phyloP scores from a whole-genome alignment of 1,284 basidiomycete genomes.

The Anthracocystis panici-leucophaei region DNA sequence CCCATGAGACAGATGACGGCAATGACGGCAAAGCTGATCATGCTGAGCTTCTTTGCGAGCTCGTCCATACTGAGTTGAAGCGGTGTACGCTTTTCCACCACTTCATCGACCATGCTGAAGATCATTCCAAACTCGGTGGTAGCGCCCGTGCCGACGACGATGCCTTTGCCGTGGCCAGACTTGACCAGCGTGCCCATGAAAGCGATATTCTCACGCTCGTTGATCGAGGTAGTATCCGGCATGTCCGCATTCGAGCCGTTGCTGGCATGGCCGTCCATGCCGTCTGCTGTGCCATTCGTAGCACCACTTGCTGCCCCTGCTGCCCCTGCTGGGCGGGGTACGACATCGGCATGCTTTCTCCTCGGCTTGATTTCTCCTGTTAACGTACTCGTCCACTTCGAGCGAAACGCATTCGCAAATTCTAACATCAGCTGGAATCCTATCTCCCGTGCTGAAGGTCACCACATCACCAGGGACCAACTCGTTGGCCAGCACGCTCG shows the following conservation, averaged over 20 bases:
- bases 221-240: constrained; percentile 73
- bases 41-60: constrained; percentile 88
- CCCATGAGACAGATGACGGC: constrained; percentile 93
- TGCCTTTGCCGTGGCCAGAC: constrained; percentile 85
- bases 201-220: constrained; percentile 87
- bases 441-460: constrained; percentile 86
- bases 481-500: constrained; percentile 87
- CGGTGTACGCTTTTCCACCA: constrained; percentile 92
- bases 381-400: constrained; percentile 93
- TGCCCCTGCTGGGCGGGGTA: constrained; percentile 54
- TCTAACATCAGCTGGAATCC: constrained; percentile 91
- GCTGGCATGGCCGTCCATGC: constrained; percentile 1
- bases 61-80: constrained; percentile 96
- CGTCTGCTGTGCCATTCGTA: constrained; percentile 7
- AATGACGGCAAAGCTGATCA: constrained; percentile 91
- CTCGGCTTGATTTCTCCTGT: constrained; percentile 92
- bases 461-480: constrained; percentile 95
- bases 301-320: neutral
- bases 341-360: constrained; percentile 76
- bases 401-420: constrained; percentile 82
- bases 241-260: neutral
- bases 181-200: constrained; percentile 98
- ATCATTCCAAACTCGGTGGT: constrained; percentile 95
- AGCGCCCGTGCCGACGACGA: constrained; percentile 89
- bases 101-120: constrained; percentile 98